A percentile compares a stretch with the other conserved stretches of the same genome.
These are phyloP conservation scores for Aphanoascus verrucosus DNA, from an alignment of 2,329 filamentous ascomycete species.

Conservation along the genomic window DNA sequence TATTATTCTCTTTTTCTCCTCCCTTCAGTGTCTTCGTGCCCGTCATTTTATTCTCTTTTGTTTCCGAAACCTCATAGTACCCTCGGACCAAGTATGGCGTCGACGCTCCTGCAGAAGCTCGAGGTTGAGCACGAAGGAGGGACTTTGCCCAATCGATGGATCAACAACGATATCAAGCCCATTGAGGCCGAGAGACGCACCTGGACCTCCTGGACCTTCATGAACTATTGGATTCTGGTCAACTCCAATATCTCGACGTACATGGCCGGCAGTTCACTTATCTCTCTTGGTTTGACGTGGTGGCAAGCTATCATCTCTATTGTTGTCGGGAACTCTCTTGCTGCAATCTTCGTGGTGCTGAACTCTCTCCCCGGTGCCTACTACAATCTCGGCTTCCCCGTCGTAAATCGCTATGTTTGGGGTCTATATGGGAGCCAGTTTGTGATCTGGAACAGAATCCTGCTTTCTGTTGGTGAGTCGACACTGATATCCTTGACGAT, in stretches of 20 bases:
- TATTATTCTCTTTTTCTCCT: no score
- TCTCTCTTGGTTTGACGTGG: slow-evolving; percentile 26
- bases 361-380: slow-evolving; percentile 32
- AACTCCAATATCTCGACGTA: slow-evolving; percentile 33
- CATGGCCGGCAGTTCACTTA: slow-evolving; percentile 27
- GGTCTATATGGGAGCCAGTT: slow-evolving; percentile 35
- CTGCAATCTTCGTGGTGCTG: slow-evolving; percentile 29
- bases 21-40: neutral
- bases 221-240: slow-evolving; percentile 41
- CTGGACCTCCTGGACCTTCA: slow-evolving; percentile 36
- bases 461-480: slow-evolving; percentile 27
- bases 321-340: slow-evolving; percentile 28
- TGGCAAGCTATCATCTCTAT: slow-evolving; percentile 27
- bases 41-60: no score
- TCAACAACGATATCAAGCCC: slow-evolving; percentile 44
- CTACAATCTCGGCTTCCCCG: slow-evolving; percentile 38
- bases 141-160: slow-evolving; percentile 24
- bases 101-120: slow-evolving; percentile 16
- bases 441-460: slow-evolving; percentile 32
- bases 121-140: slow-evolving; percentile 20
- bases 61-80: no score
- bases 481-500: neutral
- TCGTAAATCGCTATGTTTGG: slow-evolving; percentile 34
- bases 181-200: slow-evolving; percentile 36
- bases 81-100: slow-evolving; percentile 2